These are phyloP conservation scores for Elsinoe batatas DNA, from an alignment of 2,329 filamentous ascomycete species.

Conservation along the genomic window DNA sequence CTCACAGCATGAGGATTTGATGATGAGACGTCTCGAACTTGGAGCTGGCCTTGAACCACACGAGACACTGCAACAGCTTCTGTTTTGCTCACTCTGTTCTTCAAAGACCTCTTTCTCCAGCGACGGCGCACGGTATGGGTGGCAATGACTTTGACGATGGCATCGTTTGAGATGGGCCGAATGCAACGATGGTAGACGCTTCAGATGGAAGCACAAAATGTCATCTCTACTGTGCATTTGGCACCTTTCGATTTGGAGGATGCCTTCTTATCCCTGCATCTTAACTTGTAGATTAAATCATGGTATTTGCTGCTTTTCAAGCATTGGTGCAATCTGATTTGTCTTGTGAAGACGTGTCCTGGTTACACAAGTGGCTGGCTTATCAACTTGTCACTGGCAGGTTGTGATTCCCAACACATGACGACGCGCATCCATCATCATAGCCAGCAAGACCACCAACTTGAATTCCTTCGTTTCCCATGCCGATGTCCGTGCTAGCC, in stretches of 20 bases:
- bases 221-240: slow-evolving; percentile 5
- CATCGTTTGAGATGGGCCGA: not conserved
- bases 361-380: not conserved
- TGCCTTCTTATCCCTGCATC: slow-evolving; percentile 3
- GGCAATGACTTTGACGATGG: not conserved
- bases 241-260: not conserved
- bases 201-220: not conserved
- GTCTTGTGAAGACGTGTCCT: too few relatives aligned
- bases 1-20: not conserved
- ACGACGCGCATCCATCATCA: too few relatives aligned
- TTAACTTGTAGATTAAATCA: slow-evolving; percentile 8
- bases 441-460: too few relatives aligned
- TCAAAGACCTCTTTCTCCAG: not conserved
- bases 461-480: too few relatives aligned
- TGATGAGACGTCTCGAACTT: not conserved
- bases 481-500: too few relatives aligned
- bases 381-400: too few relatives aligned
- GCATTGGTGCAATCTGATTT: not conserved
- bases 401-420: too few relatives aligned
- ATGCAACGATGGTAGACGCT: not conserved
- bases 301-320: slow-evolving; percentile 2
- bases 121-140: not conserved
- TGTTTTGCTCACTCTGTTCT: slow-evolving; percentile 7
- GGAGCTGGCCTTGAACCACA: not conserved
- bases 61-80: not conserved